Evolutionary conservation across 2,329 filamentous ascomycete species (phyloP).

Genomic region (Aurifilum marmelostoma): DNA sequence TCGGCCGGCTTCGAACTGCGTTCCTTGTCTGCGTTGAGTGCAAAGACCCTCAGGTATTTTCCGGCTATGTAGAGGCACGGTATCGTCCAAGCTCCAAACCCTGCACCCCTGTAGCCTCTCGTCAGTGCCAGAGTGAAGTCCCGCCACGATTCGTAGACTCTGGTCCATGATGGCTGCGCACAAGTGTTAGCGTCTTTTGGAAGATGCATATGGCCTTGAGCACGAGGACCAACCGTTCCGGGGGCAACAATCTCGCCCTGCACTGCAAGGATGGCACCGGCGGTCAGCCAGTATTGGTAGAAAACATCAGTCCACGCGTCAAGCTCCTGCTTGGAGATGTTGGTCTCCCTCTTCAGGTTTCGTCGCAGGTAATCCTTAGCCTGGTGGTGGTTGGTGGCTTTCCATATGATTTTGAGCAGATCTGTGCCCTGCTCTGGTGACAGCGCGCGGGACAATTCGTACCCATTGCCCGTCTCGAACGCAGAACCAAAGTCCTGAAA

Average conservation of each 20-base stretch:
- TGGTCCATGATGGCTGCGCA: slow-evolving; percentile 67
- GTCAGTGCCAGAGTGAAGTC: slow-evolving; percentile 77
- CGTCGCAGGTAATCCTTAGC: slow-evolving; percentile 72
- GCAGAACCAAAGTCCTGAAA: slow-evolving; percentile 75
- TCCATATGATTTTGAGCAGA: slow-evolving; percentile 71
- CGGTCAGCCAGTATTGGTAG: slow-evolving; percentile 79
- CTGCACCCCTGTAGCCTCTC: slow-evolving; percentile 75
- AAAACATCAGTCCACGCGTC: slow-evolving; percentile 89
- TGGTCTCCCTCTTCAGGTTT: slow-evolving; percentile 54
- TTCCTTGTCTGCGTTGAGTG: slow-evolving; percentile 85
- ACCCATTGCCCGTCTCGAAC: slow-evolving; percentile 67
- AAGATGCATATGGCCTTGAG: too few species aligned
- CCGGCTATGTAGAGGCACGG: slow-evolving; percentile 87
- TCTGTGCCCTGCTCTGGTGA: slow-evolving; percentile 68
- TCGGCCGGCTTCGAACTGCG: slow-evolving; percentile 46
- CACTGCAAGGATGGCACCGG: slow-evolving; percentile 71
- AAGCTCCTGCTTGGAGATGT: slow-evolving; percentile 61
- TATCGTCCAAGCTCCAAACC: slow-evolving; percentile 88
- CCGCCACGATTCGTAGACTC: slow-evolving; percentile 87
- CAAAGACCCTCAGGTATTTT: slow-evolving; percentile 84
- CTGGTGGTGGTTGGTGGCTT: slow-evolving; percentile 68
- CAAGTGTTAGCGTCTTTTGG: background rate
- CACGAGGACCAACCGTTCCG: slow-evolving; percentile 14
- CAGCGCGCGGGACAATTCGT: slow-evolving; percentile 73
- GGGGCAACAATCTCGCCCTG: slow-evolving; percentile 52